Evolutionary conservation across 1,139 yeast species (phyloP).

Genomic region (Blastobotrys buckinghamii): DNA sequence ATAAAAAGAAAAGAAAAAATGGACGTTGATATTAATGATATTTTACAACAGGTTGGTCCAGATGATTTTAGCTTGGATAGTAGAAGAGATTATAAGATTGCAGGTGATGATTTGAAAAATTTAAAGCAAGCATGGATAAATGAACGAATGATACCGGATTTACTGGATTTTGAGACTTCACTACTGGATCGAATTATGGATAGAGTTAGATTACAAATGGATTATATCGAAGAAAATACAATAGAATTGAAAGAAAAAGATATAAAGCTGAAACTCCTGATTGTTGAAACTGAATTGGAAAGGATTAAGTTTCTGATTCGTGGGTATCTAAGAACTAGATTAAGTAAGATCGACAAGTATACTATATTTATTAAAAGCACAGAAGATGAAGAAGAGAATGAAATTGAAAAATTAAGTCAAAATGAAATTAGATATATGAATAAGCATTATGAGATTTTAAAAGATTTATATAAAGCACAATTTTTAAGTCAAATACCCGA

Average conservation of each 20-base stretch:
- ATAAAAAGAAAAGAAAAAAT: not conserved
- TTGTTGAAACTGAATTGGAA: slow-evolving; percentile 89
- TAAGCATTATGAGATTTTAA: slow-evolving; percentile 58
- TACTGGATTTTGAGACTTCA: slow-evolving; percentile 61
- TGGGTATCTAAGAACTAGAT: slow-evolving; percentile 70
- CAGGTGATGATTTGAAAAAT: slow-evolving; percentile 10
- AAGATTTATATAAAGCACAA: slow-evolving; percentile 60
- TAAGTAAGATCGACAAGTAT: slow-evolving; percentile 57
- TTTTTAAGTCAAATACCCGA: slow-evolving; percentile 66
- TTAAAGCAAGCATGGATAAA: slow-evolving; percentile 70
- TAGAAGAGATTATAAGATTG: slow-evolving; percentile 6
- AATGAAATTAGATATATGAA: slow-evolving; percentile 62
- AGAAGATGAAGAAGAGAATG: slow-evolving; percentile 22
- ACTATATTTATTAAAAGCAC: slow-evolving; percentile 46
- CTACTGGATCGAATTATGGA: slow-evolving; percentile 53
- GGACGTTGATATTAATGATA: slow-evolving; percentile 26
- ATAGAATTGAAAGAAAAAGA: slow-evolving; percentile 48
- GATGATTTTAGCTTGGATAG: slow-evolving; percentile 8
- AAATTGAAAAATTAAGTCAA: slow-evolving; percentile 40
- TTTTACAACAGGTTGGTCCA: slow-evolving; percentile 22
- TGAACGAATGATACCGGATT: slow-evolving; percentile 81
- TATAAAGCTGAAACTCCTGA: slow-evolving; percentile 71
- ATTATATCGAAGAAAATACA: slow-evolving; percentile 56
- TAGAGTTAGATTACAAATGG: slow-evolving; percentile 60
- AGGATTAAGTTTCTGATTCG: slow-evolving; percentile 75